Evolutionary conservation across 2,329 filamentous ascomycete genomes (phyloP).

Genomic region (Madurella mycetomatis): DNA sequence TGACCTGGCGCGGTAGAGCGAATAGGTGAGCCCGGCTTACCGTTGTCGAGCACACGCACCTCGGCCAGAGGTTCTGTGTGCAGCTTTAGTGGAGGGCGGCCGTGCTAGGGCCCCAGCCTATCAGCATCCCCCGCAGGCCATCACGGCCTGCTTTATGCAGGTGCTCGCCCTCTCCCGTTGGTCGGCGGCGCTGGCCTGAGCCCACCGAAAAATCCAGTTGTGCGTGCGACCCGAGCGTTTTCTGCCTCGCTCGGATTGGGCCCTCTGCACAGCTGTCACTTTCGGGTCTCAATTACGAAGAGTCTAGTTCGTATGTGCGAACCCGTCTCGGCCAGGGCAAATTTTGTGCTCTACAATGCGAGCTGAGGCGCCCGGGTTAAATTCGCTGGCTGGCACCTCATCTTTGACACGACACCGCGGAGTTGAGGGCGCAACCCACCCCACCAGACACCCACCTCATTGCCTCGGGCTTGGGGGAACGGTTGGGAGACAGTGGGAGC

Average conservation of each 20-base stretch:
- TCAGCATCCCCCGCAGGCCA: conserved; percentile 20
- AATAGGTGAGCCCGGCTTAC: conserved; percentile 24
- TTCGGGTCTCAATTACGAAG: conserved; percentile 9
- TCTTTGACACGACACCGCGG: neutral
- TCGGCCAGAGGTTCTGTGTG: conserved; percentile 18
- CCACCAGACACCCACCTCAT: neutral
- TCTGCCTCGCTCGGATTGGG: conserved; percentile 15
- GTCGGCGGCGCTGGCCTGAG: conserved; percentile 16
- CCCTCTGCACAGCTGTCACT: conserved; percentile 14
- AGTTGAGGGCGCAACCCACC: neutral
- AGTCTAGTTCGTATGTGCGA: neutral
- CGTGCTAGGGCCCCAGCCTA: conserved; percentile 20
- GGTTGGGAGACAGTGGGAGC: too few species aligned
- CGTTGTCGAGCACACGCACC: conserved; percentile 14
- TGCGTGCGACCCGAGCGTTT: conserved; percentile 14
- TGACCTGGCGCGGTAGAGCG: conserved; percentile 22
- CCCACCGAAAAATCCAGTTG: conserved; percentile 15
- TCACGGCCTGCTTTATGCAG: conserved; percentile 24
- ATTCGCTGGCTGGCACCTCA: neutral
- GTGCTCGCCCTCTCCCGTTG: conserved; percentile 21
- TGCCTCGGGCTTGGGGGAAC: too few species aligned
- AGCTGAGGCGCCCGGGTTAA: too few species aligned
- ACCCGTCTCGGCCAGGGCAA: too few species aligned
- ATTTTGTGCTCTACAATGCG: too few species aligned
- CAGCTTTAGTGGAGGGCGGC: conserved; percentile 20